Conservation (phyloP, 2,329 filamentous ascomycete genomes). For the Ophiostoma australiae region DNA sequence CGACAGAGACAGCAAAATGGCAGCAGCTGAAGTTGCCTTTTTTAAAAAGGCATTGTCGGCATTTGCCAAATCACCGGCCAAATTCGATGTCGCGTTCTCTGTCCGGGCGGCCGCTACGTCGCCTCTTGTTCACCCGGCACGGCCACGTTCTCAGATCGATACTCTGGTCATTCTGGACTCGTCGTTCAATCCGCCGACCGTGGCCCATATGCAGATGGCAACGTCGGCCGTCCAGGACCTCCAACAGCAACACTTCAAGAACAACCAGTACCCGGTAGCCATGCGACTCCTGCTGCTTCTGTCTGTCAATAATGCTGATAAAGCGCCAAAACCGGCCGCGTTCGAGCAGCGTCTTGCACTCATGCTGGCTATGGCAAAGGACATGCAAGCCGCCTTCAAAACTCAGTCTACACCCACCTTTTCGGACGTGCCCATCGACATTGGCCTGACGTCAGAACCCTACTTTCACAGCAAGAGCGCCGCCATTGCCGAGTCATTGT, state of each 20-base stretch:
- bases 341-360: conserved; percentile 64
- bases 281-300: conserved; percentile 54
- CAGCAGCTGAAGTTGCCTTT: conserved; percentile 33
- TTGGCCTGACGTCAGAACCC: conserved; percentile 65
- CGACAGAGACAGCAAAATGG: neutral
- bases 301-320: conserved; percentile 62
- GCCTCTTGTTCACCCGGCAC: conserved; percentile 13
- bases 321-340: conserved; percentile 59
- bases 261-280: conserved; percentile 5
- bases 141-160: conserved; percentile 15
- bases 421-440: conserved; percentile 32
- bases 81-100: conserved; percentile 43
- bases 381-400: conserved; percentile 38
- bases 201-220: conserved; percentile 56
- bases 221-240: conserved; percentile 40
- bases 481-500: conserved; percentile 48
- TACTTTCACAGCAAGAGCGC: conserved; percentile 69
- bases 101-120: conserved; percentile 30
- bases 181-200: conserved; percentile 64
- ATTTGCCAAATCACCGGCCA: conserved; percentile 42
- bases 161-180: conserved; percentile 58
- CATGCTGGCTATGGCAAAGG: conserved; percentile 64
- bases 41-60: conserved; percentile 43
- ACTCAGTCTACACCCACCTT: neutral
- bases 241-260: conserved; percentile 15